Percentiles rank a stretch among this genome's conserved stretches.
phyloP scores from a whole-genome alignment of 2,329 filamentous ascomycete species.

The Fusarium tjaetaba region DNA sequence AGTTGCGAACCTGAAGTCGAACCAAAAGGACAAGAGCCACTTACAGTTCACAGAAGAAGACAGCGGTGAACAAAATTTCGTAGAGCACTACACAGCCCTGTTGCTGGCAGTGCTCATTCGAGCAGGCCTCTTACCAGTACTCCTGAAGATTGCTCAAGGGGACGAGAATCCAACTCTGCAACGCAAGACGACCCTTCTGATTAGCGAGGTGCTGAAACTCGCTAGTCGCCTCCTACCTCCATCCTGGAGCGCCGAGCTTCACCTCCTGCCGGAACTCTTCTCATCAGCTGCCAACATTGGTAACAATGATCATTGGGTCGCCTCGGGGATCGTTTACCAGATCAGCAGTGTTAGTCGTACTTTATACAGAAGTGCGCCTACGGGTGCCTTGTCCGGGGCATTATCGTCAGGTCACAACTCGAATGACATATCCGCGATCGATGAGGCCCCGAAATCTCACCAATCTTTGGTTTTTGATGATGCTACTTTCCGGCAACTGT shows the following conservation, averaged over 20 bases:
- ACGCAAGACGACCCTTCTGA: conserved; percentile 87
- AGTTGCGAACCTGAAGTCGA: conserved; percentile 81
- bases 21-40: conserved; percentile 58
- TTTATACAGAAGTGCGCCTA: conserved; percentile 79
- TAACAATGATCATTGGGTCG: conserved; percentile 77
- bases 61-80: conserved; percentile 80
- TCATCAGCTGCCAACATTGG: conserved; percentile 77
- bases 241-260: conserved; percentile 83
- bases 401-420: conserved; percentile 57
- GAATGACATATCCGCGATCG: conserved; percentile 60
- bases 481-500: conserved; percentile 69
- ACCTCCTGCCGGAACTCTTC: conserved; percentile 88
- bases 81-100: conserved; percentile 93
- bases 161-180: conserved; percentile 76
- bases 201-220: conserved; percentile 91
- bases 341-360: conserved; percentile 98
- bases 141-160: conserved; percentile 73
- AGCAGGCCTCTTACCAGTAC: conserved; percentile 73
- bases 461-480: conserved; percentile 64
- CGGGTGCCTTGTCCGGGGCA: conserved; percentile 51
- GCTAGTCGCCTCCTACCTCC: conserved; percentile 86
- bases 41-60: conserved; percentile 71
- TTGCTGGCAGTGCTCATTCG: conserved; percentile 87
- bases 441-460: conserved; percentile 65
- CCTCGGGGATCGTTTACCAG: conserved; percentile 93